Conservation (phyloP, 2,329 filamentous ascomycete genomes). For the Ophiostoma himal-ulmi region DNA sequence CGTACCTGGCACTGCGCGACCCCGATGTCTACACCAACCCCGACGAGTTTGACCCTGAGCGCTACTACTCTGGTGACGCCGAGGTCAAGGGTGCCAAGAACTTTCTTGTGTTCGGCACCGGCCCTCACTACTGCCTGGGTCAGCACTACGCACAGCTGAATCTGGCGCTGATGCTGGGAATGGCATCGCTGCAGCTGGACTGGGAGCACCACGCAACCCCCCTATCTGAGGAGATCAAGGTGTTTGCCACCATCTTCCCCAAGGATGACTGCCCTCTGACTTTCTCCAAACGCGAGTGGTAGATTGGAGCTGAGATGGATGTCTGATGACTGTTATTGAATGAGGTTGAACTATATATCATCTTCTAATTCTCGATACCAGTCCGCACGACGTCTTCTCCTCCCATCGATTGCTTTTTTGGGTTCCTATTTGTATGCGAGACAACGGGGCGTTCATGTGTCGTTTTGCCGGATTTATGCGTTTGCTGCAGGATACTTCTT, state of each 20-base stretch:
- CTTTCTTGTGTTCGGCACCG: slow-evolving; percentile 91
- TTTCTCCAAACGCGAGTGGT: slow-evolving; percentile 55
- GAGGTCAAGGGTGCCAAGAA: slow-evolving; percentile 86
- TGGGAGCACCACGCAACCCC: slow-evolving; percentile 87
- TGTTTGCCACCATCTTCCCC: slow-evolving; percentile 97
- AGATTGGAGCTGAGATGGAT: slow-evolving; percentile 23
- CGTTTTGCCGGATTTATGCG: slow-evolving; percentile 1
- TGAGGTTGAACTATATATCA: no score
- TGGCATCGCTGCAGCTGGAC: slow-evolving; percentile 78
- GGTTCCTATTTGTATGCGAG: not conserved
- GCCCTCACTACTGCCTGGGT: slow-evolving; percentile 92
- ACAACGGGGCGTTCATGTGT: slow-evolving; percentile 9
- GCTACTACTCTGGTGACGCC: slow-evolving; percentile 85
- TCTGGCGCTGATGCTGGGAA: slow-evolving; percentile 82
- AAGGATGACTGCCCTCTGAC: slow-evolving; percentile 82
- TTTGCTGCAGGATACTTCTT: not conserved
- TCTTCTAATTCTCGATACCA: not conserved
- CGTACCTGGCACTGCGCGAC: slow-evolving; percentile 85
- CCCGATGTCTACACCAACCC: slow-evolving; percentile 87
- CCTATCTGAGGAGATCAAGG: slow-evolving; percentile 87
- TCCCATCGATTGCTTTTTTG: not conserved
- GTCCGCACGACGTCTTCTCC: not conserved
- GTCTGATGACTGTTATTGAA: not conserved
- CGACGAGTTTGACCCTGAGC: slow-evolving; percentile 81
- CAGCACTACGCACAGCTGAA: slow-evolving; percentile 89